A percentile compares a stretch with the other conserved stretches of the same genome.
Conservation (phyloP, 208 protist species). For the Acanthamoeba castellanii region DNA sequence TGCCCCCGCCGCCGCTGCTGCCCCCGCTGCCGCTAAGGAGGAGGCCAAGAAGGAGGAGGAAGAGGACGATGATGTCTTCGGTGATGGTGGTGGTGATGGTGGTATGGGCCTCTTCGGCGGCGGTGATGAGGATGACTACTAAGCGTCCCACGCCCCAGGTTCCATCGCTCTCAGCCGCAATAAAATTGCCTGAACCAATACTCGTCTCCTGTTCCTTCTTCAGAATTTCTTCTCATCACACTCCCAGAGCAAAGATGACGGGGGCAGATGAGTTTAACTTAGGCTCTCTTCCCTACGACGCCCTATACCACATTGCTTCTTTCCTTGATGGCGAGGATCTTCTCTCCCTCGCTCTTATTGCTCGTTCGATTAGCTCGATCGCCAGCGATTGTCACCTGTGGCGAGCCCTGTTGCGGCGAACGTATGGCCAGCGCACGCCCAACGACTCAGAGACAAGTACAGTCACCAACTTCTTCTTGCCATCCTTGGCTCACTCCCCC, state of each 20-base stretch:
- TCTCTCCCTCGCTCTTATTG: background rate
- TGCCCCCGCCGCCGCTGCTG: background rate
- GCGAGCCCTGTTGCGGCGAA: background rate
- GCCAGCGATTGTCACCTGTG: background rate
- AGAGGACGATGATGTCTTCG: conserved; percentile 41
- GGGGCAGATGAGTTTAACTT: background rate
- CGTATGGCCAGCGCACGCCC: background rate
- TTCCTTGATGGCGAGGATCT: background rate
- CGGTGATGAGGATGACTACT: conserved; percentile 48
- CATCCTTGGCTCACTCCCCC: no score
- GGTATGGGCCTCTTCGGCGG: conserved; percentile 51
- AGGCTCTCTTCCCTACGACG: background rate
- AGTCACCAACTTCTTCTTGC: background rate
- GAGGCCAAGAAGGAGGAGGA: conserved; percentile 36
- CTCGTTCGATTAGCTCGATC: background rate
- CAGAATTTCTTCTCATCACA: background rate
- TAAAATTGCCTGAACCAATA: background rate
- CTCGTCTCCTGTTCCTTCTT: background rate
- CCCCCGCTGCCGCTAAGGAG: conserved; percentile 24
- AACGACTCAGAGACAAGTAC: background rate
- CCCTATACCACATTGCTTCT: background rate
- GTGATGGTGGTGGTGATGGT: conserved; percentile 42
- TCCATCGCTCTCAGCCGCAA: background rate
- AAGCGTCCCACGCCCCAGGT: background rate
- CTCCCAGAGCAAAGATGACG: background rate